Base-by-base conservation (phyloP, 23 red algal genomes). In the Chondrus crispus region DNA sequence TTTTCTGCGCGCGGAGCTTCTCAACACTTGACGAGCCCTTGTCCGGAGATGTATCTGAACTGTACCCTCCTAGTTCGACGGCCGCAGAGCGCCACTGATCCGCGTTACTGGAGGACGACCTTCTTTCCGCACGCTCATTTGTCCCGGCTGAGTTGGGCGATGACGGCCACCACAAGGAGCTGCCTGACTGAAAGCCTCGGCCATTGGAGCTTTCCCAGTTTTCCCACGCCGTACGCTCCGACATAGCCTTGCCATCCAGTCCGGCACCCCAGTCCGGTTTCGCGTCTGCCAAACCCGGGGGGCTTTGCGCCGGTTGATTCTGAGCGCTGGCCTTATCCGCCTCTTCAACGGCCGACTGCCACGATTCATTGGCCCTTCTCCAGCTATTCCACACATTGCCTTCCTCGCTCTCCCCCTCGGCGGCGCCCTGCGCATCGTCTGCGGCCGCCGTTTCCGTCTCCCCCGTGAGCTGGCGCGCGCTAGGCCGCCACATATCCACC, bases 401-500 rank as follows among this genome's bases (percentile, higher is more conserved):
- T 32, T 66, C 60, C 16, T 90, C 72, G 26, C n/a, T 5, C 10
- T 42, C 52, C 32, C 7, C 43, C 44, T 42, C 57, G 19, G 16
- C 41, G 13, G 41, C 24, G 12, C 20, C 39, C 3, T 49, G 19
- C 24, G 80, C 6, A 11, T 39, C 50, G 30, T 53, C 46, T 30
- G 2, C 14, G 14, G 11, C 36, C 20, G 47, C 1, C 29, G 48
- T 26, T 18, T 14, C 16, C 1, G 87, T 46, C 18, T 37, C 32
- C 16, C 5, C 18, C 2, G 71, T 74, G 26, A 95, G 83, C 38
- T 95, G 72, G 2, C 49, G 82, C 11, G 92, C 92, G 37, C 74
- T 88, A 10, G 71, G 44, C 45, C 93, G 85, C 93, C 93, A 95
- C 85, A 89, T 88, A 62, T 95, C 93, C 16, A 95, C 93, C 52